Base-by-base conservation (phyloP, 306 rosid genomes). In the Boehmeria nivea region DNA sequence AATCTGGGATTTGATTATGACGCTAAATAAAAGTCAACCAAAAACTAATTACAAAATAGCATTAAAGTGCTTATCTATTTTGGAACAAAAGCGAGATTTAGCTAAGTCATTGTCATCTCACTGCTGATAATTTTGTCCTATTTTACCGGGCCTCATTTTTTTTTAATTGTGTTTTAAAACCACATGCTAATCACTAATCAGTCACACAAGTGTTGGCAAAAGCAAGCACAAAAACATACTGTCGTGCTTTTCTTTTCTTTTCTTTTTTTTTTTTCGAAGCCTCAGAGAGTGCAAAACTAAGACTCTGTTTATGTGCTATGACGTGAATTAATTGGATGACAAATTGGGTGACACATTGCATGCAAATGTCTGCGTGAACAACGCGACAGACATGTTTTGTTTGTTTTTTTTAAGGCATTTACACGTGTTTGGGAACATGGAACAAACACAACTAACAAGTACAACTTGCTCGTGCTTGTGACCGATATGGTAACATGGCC, bases 401-500 rank as follows among this genome's bases (percentile, higher is more conserved):
- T 19, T 43, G 8, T 43, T 43, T 43, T 18, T 21, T 17, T 17
- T 46, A 17, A 7, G 26, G 60, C 59, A 52, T 68, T 9, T 51
- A 61, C 12, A 27, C 57, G 50, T 18, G 58, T 23, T 19, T 36
- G 46, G 60, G 61, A 68, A 65, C 83, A 76, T 73, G 70, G 44
- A 67, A 24, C 65, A 62, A 60, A 64, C 87, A 78, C 37, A 18
- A 15, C n/a, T 28, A 39, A 21, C 55, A 70, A 58, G 47, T 46
- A 62, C 45, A 10, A 40, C 14, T 31, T 54, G 64, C 49, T 28
- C 49, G 34, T 52, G 12, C 40, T 12, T 11, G 39, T 50, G 2
- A 1, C 17, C 33, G 55, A 57, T 65, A 61, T 69, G 53, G 77
- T 54, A 74, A 80, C 91, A 63, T 72, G 82, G 71, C 38, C 66